Evolutionary conservation across 106 monocot species (phyloP), one percentile per base, ranked within the genome.

Genomic region (Alisma plantagoaquatica): DNA sequence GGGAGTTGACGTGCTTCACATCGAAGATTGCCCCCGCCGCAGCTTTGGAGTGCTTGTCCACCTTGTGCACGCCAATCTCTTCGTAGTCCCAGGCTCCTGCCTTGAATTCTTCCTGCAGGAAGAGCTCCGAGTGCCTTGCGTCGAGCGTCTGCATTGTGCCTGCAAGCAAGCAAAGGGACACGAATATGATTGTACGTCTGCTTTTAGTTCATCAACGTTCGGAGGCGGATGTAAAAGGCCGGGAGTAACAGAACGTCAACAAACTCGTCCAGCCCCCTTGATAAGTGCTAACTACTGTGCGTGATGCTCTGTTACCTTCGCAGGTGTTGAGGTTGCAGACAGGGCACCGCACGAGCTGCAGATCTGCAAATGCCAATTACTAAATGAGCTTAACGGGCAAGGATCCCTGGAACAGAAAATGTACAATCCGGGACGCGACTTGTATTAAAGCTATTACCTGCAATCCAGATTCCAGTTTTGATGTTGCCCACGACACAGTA

Each of bases 121-220:
- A 96, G 31, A 96, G 75, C 69, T 89, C 88, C 10, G 52, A 28
- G 51, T 88, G 77, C 41, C 94, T 61, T 26, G 77, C 65, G 33
- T 96, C 94, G 59, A 96, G 73, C 4, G 89, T 68, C 70, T 96
- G 94, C 94, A 89, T 84, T 17, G 81, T 84, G 24, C 89, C 87
- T 87, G 77, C 56, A 26, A 16, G 6, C 2, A 25, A 29, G 4
- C 25, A 41, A 4, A 65, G n/a, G n/a, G n/a, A n/a, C n/a, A n/a
- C n/a, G n/a, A n/a, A n/a, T n/a, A n/a, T n/a, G n/a, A n/a, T n/a
- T n/a, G n/a, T n/a, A n/a, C n/a, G n/a, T n/a, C n/a, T n/a, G n/a
- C n/a, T 19, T 21, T 51, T 33, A 24, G 23, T 24, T 14, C 26
- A 10, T 24, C 23, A 24, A 27, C 23, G 4, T 51, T 7, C 50